Base-by-base conservation (phyloP, 108 stramenopile genomes). In the Mediolabrus comicus region DNA sequence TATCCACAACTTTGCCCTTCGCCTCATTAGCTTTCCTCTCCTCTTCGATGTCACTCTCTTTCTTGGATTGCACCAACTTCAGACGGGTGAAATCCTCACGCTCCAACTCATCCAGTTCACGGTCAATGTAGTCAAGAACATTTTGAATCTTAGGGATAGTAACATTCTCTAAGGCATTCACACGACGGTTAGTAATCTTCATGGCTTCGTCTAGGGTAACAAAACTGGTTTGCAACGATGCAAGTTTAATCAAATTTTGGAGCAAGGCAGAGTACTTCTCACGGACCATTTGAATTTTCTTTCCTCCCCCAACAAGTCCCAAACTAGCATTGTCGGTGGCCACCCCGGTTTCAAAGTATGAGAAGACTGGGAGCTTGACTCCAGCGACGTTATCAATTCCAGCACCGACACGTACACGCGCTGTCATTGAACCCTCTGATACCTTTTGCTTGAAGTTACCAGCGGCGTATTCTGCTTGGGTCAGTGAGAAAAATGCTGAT, bases 31-130 rank as follows among this genome's bases (percentile, higher is more conserved):
- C 26, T 55, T 53, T 63, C 31, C 53, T 62, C 43, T 70, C 68
- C 60, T 72, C 74, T 63, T 83, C 74, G 10, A 81, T 52, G 52
- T 85, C 79, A 22, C 33, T 75, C 67, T 91, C 73, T 78, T 94
- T 94, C 72, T 92, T 92, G 26, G 82, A 83, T 82, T 97, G 90
- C 46, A 98, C 97, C 38, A 97, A 90, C 84, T 98, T 98, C 28
- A 98, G 87, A 62, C 98, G 92, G 7, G 98, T 98, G 71, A 98
- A 98, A 73, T 98, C 98, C 75, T 98, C 98, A 77, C 98, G 87
- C 77, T 98, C 98, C 72, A 98, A 90, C 83, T 98, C 98, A 85
- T 98, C 98, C 69, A 98, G 82, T 62, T 98, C 98, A 64, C 96
- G 83, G 51, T 84, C 87, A 82, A 98, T 98, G 82, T 98, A 98